Evolutionary conservation across 75 land plant species (phyloP).

Genomic region (Isoetes taiwanensis): DNA sequence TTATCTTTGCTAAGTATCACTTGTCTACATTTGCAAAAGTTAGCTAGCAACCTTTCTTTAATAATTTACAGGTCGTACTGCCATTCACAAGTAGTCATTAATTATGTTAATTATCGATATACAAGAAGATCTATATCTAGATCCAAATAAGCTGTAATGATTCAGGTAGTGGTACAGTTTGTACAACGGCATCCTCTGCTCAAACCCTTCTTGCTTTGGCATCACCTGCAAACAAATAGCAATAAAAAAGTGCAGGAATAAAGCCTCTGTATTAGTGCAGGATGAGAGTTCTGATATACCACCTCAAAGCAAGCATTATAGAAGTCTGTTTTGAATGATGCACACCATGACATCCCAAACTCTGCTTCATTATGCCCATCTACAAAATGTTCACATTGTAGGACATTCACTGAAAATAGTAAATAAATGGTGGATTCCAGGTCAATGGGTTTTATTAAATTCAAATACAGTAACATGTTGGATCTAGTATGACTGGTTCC

Average conservation of each 20-base stretch:
- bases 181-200: not conserved
- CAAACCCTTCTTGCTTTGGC: slow-evolving; percentile 5
- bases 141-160: slow-evolving; percentile 6
- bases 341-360: slow-evolving; percentile 9
- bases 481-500: too few relatives aligned
- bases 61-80: too few relatives aligned
- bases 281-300: not conserved
- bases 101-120: too few relatives aligned
- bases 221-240: not conserved
- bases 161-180: slow-evolving; percentile 1
- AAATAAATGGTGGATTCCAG: too few relatives aligned
- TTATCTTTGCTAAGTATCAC: too few relatives aligned
- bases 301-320: not conserved
- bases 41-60: too few relatives aligned
- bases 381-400: not conserved
- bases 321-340: not conserved
- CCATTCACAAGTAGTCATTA: too few relatives aligned
- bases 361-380: slow-evolving; percentile 8
- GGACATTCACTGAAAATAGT: too few relatives aligned
- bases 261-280: not conserved
- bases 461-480: too few relatives aligned
- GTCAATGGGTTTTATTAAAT: too few relatives aligned
- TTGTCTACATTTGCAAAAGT: too few relatives aligned
- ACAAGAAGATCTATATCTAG: too few relatives aligned
- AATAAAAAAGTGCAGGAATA: not conserved